phyloP scores from a whole-genome alignment of 2,329 filamentous ascomycete genomes.

The Simplicillium aogashimaense region DNA sequence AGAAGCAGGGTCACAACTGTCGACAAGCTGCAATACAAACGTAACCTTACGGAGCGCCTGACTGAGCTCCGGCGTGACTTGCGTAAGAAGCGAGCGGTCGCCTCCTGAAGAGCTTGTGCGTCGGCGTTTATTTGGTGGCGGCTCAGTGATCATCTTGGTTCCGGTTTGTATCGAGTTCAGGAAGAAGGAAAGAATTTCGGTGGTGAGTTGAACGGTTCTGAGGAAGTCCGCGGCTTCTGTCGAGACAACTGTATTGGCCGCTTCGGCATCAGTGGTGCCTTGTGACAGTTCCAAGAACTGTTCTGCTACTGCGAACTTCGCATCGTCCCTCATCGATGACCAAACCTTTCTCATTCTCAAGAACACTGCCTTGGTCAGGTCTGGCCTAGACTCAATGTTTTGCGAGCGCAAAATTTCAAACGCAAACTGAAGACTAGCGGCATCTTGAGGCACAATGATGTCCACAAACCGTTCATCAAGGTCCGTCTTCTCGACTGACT shows the following conservation, averaged over 20 bases:
- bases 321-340: conserved; percentile 57
- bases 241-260: conserved; percentile 26
- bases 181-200: conserved; percentile 61
- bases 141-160: conserved; percentile 61
- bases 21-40: conserved; percentile 79
- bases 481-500: conserved; percentile 28
- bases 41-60: conserved; percentile 67
- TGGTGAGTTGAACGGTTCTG: conserved; percentile 62
- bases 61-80: conserved; percentile 55
- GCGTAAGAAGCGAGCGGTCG: conserved; percentile 46
- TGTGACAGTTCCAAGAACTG: conserved; percentile 54
- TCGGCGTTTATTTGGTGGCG: conserved; percentile 68
- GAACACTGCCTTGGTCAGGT: conserved; percentile 58
- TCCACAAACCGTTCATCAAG: conserved; percentile 37
- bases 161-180: conserved; percentile 64
- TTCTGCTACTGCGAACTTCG: conserved; percentile 48
- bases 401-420: conserved; percentile 35
- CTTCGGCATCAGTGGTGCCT: conserved; percentile 22
- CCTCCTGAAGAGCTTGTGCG: conserved; percentile 66
- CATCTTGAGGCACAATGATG: conserved; percentile 43
- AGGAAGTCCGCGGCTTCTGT: conserved; percentile 62
- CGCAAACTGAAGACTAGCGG: conserved; percentile 39
- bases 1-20: conserved; percentile 64
- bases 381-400: conserved; percentile 25
- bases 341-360: conserved; percentile 62